Base-by-base conservation (phyloP, 176 grass and related monocot genomes). In the Urochloa ruziziensis region DNA sequence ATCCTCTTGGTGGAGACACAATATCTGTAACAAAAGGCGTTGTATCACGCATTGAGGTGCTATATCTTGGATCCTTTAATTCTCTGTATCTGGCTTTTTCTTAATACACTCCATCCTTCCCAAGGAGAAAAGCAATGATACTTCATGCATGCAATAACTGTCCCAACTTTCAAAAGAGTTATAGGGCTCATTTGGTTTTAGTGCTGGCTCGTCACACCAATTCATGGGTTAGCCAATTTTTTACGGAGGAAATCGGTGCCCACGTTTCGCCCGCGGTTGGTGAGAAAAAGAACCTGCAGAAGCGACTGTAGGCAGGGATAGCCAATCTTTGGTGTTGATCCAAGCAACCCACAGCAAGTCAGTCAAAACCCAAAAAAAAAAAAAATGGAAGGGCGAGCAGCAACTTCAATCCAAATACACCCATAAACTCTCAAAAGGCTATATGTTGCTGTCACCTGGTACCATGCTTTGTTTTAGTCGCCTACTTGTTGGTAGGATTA, bases 21-120 rank as follows among this genome's bases (percentile, higher is more conserved):
- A 96, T 99, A 83, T 99, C 93, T 71, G 97, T 99, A 73, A 99
- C 97, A 87, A 99, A 99, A 92, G 97, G 97, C 66, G 88, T 99
- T 28, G 97, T 99, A 37, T 99, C 93, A 62, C 97, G 93, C 51
- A 96, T 99, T 90, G 93, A 99, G 93, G 93, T 99, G 75, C 49
- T 85, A 88, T 86, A 40, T 95, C 67, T 87, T 87, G 59, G 42
- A 56, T 62, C 40, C 29, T 27, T 75, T 17, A 70, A 25, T 77
- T 79, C 27, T 54, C 23, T 72, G 80, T 23, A 83, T 87, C 14
- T 40, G 30, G 53, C 36, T 49, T 86, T 86, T 75, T n/a, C n/a
- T n/a, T 56, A 83, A 49, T 28, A 21, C 23, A 18, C 14, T 40
- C 51, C n/a, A 37, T 75, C 73, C 33, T 18, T 4, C n/a, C 51